Percentiles rank a stretch among this genome's conserved stretches.
phyloP scores from a whole-genome alignment of 805 yeast genomes.

The Candida caryicola region DNA sequence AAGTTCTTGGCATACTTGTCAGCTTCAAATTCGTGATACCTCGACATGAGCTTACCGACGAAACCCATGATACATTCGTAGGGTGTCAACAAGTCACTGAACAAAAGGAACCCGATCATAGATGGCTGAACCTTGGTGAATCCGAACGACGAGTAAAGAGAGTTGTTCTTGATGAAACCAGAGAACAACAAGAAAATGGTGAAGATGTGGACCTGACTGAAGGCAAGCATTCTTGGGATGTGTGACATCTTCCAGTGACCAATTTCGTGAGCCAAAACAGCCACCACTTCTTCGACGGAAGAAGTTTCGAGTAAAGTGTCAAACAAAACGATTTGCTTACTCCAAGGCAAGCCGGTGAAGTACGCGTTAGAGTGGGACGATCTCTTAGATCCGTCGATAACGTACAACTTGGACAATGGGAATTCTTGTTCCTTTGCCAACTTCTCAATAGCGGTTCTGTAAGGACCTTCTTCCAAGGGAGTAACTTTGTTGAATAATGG shows the following conservation, averaged over 20 bases:
- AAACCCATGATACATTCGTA: constrained; percentile 67
- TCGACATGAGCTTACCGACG: constrained; percentile 63
- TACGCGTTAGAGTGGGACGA: constrained; percentile 96
- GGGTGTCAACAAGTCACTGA: constrained; percentile 76
- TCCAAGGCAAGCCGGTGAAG: constrained; percentile 95
- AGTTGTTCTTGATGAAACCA: constrained; percentile 72
- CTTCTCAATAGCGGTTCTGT: constrained; percentile 75
- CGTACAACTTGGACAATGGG: constrained; percentile 83
- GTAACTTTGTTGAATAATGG: constrained; percentile 91
- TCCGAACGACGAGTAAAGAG: constrained; percentile 78
- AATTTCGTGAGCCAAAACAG: constrained; percentile 96
- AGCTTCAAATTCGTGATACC: constrained; percentile 92
- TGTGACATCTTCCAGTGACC: constrained; percentile 97
- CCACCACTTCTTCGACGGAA: constrained; percentile 76
- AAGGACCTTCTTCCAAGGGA: constrained; percentile 87
- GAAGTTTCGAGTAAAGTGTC: constrained; percentile 88
- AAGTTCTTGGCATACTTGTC: constrained; percentile 77
- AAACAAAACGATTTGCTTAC: constrained; percentile 88
- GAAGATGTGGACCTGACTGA: constrained; percentile 63
- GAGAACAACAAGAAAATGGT: constrained; percentile 71
- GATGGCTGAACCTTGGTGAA: constrained; percentile 65
- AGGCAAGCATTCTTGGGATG: constrained; percentile 68
- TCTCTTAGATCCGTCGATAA: constrained; percentile 95
- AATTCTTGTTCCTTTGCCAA: constrained; percentile 74
- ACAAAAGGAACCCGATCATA: constrained; percentile 76